These are phyloP conservation scores for Solanum peruvianum DNA, from an alignment of 257 asterid genomes.

Conservation along the genomic window DNA sequence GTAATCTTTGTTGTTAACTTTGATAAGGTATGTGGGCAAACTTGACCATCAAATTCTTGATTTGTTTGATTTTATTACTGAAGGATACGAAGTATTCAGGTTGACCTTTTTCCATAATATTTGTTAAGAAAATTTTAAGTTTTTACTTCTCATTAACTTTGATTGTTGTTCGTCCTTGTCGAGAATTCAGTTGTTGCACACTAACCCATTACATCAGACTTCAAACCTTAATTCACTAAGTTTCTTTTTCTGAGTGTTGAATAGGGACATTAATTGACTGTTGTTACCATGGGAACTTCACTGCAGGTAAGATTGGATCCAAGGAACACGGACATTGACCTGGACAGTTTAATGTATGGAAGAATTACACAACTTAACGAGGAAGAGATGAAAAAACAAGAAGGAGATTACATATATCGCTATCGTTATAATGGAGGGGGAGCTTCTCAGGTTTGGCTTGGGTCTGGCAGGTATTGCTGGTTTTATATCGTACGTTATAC, in stretches of 20 bases:
- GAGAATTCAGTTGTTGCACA: not conserved
- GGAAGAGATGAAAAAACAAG: constrained; percentile 87
- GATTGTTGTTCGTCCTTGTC: not conserved
- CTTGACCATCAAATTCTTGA: constrained; percentile 3
- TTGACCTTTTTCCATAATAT: not conserved
- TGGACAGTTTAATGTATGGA: constrained; percentile 75
- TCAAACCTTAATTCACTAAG: not conserved
- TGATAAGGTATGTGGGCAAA: constrained; percentile 62
- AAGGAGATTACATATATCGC: constrained; percentile 84
- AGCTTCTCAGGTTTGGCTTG: constrained; percentile 98
- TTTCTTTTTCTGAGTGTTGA: not conserved
- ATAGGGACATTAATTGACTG: not conserved
- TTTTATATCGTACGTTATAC: not conserved
- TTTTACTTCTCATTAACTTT: not conserved
- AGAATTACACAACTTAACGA: constrained; percentile 53
- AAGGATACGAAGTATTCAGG: constrained; percentile 2
- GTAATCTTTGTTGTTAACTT: constrained; percentile 81
- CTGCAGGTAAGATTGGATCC: constrained; percentile 87
- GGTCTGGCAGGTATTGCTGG: constrained; percentile 79
- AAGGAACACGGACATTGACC: constrained; percentile 74
- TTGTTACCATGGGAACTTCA: not conserved
- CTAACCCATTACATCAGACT: not conserved
- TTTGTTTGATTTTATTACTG: not conserved
- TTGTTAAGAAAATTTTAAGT: not conserved
- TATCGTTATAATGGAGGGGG: constrained; percentile 96